Percentiles rank a stretch among this genome's conserved stretches.
These are phyloP conservation scores for Sugiyamaella marilandica DNA, from an alignment of 805 yeast genomes.

Conservation along the genomic window DNA sequence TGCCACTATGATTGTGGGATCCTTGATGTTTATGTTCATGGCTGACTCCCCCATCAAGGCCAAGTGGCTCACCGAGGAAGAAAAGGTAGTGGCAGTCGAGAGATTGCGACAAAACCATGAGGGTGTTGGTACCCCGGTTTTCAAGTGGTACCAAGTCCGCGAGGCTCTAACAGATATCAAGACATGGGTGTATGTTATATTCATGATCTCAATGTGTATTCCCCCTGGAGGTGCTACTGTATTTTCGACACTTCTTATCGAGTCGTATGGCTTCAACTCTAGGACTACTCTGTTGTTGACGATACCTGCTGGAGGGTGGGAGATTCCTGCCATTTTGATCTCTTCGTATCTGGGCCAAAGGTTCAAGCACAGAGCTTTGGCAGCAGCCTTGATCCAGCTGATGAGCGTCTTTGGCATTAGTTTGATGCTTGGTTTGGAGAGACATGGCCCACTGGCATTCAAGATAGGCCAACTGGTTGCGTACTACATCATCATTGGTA, in stretches of 20 bases:
- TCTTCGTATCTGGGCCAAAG: conserved; percentile 1
- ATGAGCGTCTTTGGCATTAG: background rate
- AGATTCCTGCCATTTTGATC: conserved; percentile 1
- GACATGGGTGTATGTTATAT: conserved; percentile 33
- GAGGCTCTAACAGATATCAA: conserved; percentile 41
- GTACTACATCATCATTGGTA: background rate
- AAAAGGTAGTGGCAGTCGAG: conserved; percentile 22
- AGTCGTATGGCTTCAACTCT: background rate
- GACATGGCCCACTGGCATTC: background rate
- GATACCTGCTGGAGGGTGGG: conserved; percentile 2
- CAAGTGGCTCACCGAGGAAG: conserved; percentile 20
- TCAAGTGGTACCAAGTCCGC: conserved; percentile 39
- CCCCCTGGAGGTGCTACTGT: conserved; percentile 34
- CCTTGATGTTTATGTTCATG: conserved; percentile 14
- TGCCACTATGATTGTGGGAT: conserved; percentile 20
- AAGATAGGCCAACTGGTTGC: background rate
- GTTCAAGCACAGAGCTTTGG: background rate
- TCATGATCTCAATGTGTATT: conserved; percentile 40
- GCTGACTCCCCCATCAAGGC: conserved; percentile 22
- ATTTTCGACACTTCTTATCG: background rate
- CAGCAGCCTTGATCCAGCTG: background rate
- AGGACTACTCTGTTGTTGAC: background rate
- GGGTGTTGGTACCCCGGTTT: conserved; percentile 40
- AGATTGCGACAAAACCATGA: conserved; percentile 35
- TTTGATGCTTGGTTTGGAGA: background rate